phyloP scores from a whole-genome alignment of 2,329 filamentous ascomycete genomes.

The Aspergillus quadricinctus region DNA sequence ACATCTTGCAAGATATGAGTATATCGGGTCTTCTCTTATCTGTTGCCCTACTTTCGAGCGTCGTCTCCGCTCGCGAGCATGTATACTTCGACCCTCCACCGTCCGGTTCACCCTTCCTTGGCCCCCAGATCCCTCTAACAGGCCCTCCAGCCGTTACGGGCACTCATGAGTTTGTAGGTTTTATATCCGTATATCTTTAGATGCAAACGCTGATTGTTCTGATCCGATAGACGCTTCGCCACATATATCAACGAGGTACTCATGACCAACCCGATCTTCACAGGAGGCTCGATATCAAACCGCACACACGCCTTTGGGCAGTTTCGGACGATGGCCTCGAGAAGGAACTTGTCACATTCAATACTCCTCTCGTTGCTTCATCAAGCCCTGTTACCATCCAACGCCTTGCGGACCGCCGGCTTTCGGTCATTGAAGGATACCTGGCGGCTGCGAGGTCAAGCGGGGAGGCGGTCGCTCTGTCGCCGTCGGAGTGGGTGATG shows the following conservation, averaged over 20 bases:
- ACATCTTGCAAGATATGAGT: constrained; percentile 9
- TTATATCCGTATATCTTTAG: background rate
- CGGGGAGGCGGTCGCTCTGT: constrained; percentile 64
- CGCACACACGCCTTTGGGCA: constrained; percentile 51
- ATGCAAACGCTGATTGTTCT: background rate
- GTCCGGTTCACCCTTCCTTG: constrained; percentile 26
- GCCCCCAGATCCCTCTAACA: constrained; percentile 30
- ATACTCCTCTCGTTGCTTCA: constrained; percentile 55
- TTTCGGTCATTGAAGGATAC: constrained; percentile 71
- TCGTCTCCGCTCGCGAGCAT: constrained; percentile 19
- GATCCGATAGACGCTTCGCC: constrained; percentile 56
- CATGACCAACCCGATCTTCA: constrained; percentile 74
- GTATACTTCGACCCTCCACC: constrained; percentile 21
- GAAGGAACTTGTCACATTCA: constrained; percentile 41
- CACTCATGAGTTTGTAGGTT: constrained; percentile 36
- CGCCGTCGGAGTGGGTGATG: constrained; percentile 73
- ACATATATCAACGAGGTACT: constrained; percentile 90
- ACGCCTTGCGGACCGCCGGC: constrained; percentile 72
- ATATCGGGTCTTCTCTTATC: constrained; percentile 19
- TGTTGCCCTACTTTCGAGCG: constrained; percentile 17
- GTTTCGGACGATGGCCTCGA: constrained; percentile 38
- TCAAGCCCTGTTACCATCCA: constrained; percentile 69
- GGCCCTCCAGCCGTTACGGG: constrained; percentile 17
- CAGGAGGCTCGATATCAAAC: constrained; percentile 66
- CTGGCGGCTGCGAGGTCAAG: constrained; percentile 66